phyloP scores from a whole-genome alignment of 176 grass and related monocot genomes.

The Musa itinerans region DNA sequence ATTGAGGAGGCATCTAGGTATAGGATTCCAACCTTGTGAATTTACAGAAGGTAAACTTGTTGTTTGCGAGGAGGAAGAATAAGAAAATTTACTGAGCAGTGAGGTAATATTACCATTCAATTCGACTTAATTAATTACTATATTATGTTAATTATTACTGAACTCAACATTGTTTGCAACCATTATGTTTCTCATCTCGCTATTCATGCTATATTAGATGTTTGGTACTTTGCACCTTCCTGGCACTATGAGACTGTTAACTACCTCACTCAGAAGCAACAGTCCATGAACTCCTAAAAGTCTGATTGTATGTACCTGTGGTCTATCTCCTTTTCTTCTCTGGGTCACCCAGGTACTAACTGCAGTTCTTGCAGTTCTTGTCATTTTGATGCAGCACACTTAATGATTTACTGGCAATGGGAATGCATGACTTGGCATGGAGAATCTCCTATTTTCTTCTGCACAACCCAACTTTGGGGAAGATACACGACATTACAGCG shows the following conservation, averaged over 20 bases:
- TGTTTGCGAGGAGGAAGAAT: slow-evolving; percentile 33
- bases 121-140: not conserved
- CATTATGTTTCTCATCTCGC: not conserved
- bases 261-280: not conserved
- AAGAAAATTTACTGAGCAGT: slow-evolving; percentile 5
- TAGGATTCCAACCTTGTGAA: slow-evolving; percentile 40
- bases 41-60: slow-evolving; percentile 37
- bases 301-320: not conserved
- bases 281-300: not conserved
- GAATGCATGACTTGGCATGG: not conserved
- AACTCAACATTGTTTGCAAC: not conserved
- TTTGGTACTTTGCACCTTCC: not conserved
- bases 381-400: not conserved
- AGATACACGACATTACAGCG: not conserved
- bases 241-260: not conserved
- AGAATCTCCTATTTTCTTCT: not conserved
- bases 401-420: not conserved
- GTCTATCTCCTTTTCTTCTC: not conserved
- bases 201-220: not conserved
- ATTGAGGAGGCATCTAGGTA: slow-evolving; percentile 56
- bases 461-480: not conserved
- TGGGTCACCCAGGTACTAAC: not conserved
- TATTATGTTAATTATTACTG: not conserved
- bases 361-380: not conserved
- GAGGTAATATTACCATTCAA: not conserved